Base-by-base conservation (phyloP, 352 stramenopile species). In the Aphanomyces astaci region DNA sequence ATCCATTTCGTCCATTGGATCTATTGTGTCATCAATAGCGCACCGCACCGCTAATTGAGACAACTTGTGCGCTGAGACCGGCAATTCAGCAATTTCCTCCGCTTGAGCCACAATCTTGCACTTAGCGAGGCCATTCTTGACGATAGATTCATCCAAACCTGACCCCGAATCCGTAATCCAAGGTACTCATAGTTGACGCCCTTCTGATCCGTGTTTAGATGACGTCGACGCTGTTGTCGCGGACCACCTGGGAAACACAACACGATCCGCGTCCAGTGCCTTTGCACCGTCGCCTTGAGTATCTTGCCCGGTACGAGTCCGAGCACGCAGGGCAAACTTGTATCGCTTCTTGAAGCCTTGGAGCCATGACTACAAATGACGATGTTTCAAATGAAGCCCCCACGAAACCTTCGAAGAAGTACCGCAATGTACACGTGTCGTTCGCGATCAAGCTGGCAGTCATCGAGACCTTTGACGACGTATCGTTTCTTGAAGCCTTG, bases 151-250 rank as follows among this genome's bases (percentile, higher is more conserved):
- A n/a, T n/a, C n/a, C n/a, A n/a, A n/a, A n/a, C n/a, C n/a, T n/a
- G n/a, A n/a, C n/a, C n/a, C n/a, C n/a, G n/a, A n/a, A n/a, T n/a
- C n/a, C n/a, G n/a, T n/a, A n/a, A n/a, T n/a, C n/a, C n/a, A n/a
- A 76, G 30, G 31, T 78, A 72, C 65, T 78, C 62, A n/a, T 74
- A 78, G 24, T 71, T 68, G 11, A 73, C 52, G 11, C 10, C 54
- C 7, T 13, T 63, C n/a, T 63, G 56, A 52, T 75, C 71, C 1
- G 43, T 53, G 22, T 72, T 75, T 65, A 65, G 30, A 36, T 46
- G 54, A 17, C 5, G 33, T 63, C 54, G 33, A 63, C 24, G 46
- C 24, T 25, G 13, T 30, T 24, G 7, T 63, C 13, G 13, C 19
- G 13, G 10, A 30, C 13, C 5, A 63, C 5, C 9, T 63, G 5